These are phyloP conservation scores for Penicillium sp. DNA, from an alignment of 2,329 filamentous ascomycete species.

Conservation along the genomic window DNA sequence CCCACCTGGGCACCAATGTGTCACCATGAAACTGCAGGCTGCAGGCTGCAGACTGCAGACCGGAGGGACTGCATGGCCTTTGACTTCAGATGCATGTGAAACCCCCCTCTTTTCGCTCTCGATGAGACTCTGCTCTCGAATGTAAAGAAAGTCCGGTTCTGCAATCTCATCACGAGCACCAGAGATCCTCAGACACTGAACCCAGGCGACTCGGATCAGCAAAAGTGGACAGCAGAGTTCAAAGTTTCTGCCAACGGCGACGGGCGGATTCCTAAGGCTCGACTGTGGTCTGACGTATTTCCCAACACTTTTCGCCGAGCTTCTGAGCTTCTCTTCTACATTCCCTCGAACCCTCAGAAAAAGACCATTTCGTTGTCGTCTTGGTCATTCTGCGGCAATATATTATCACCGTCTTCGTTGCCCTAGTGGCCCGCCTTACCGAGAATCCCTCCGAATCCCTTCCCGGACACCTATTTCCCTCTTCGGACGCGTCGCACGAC, in stretches of 20 bases:
- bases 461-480: conserved; percentile 2
- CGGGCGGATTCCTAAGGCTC: conserved; percentile 5
- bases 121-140: no score
- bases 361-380: not conserved
- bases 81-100: conserved; percentile 14
- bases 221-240: not conserved
- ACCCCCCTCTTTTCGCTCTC: conserved; percentile 17
- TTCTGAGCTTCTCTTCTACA: not conserved
- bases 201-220: not conserved
- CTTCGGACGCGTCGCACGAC: conserved; percentile 7
- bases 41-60: not conserved
- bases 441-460: conserved; percentile 1
- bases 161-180: no score
- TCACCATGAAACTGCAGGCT: not conserved
- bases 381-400: not conserved
- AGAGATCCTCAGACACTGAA: no score
- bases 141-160: no score
- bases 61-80: not conserved
- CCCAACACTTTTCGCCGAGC: conserved; percentile 10
- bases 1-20: not conserved
- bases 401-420: not conserved
- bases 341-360: no score
- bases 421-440: conserved; percentile 1
- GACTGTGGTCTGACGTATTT: conserved; percentile 6
- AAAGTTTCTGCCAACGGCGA: not conserved